Evolutionary conservation across 2,329 filamentous ascomycete genomes (phyloP), one percentile per base, ranked within the genome.

Genomic region (Apiospora aurea): DNA sequence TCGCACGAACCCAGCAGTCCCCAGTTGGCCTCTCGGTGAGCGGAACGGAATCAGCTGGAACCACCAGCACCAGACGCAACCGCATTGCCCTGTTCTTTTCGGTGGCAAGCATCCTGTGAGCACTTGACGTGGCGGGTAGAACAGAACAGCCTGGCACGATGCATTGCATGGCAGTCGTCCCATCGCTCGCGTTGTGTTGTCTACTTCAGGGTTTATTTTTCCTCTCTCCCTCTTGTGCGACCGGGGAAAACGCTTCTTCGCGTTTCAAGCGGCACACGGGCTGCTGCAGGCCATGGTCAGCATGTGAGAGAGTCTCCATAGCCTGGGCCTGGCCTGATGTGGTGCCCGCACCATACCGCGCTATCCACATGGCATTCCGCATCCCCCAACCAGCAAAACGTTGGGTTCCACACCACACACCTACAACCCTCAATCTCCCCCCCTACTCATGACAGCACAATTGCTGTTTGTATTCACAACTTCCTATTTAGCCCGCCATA

Each of bases 281-380:
- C 57, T 38, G 53, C n/a, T 18, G 11, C 11, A 53, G 49, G n/a
- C 49, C 13, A 26, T n/a, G 11, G 10, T 21, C 51, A 34, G 29
- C 53, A 61, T 61, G 53, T 61, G 53, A 61, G 53, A 61, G 29
- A 61, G 53, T 38, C 29, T 61, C 53, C 53, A 61, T 61, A 61
- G 53, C 29, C 53, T 38, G 53, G 29, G 53, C 53, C 53, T 61
- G 53, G 53, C 29, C 38, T 34, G 53, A 18, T 61, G 53, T 34
- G 2, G 34, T 57, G 14, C 51, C 51, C 51, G 51, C 51, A 57
- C 51, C 46, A n/a, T 49, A n/a, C 46, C 46, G 21, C 46, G 46
- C 49, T 51, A 51, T 51, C 49, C 49, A 51, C 49, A 51, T 51
- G n/a, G 34, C 57, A 57, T 57, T 53, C 24, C 51, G 53, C 49